Evolutionary conservation across 306 rosid species (phyloP).

Genomic region (Vigna reflexopilosa): DNA sequence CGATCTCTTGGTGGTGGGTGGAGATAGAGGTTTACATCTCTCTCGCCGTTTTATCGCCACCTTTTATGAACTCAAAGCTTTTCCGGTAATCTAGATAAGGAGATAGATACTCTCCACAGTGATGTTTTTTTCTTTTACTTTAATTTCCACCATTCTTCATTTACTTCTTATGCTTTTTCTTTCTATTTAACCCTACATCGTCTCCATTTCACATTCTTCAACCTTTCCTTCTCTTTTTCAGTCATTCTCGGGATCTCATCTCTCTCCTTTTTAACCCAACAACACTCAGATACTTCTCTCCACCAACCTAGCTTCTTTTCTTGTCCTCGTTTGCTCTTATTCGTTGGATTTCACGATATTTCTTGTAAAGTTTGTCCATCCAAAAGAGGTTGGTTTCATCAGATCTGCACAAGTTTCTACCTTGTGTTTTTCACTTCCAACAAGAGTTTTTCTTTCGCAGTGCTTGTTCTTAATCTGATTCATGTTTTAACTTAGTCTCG

Average conservation of each 20-base stretch:
- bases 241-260: slow-evolving; percentile 69
- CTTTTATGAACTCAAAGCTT: slow-evolving; percentile 65
- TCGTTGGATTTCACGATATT: slow-evolving; percentile 23
- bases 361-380: slow-evolving; percentile 28
- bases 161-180: slow-evolving; percentile 46
- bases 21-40: slow-evolving; percentile 53
- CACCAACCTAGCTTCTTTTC: slow-evolving; percentile 20
- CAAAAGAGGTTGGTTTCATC: slow-evolving; percentile 52
- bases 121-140: slow-evolving; percentile 45
- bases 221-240: slow-evolving; percentile 43
- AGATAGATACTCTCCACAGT: slow-evolving; percentile 56
- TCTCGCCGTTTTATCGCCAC: slow-evolving; percentile 73
- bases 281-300: slow-evolving; percentile 26
- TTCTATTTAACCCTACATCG: slow-evolving; percentile 64
- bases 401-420: slow-evolving; percentile 51
- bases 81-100: slow-evolving; percentile 81
- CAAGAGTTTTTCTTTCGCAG: slow-evolving; percentile 21
- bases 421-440: slow-evolving; percentile 32
- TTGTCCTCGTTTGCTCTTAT: slow-evolving; percentile 44
- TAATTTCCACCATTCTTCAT: not conserved
- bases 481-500: slow-evolving; percentile 15
- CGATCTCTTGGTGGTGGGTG: slow-evolving; percentile 79
- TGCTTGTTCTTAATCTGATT: slow-evolving; percentile 15
- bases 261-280: slow-evolving; percentile 44
- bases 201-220: slow-evolving; percentile 62